phyloP scores from a whole-genome alignment of 2,329 filamentous ascomycete species.

The Apiospora malaysiana region DNA sequence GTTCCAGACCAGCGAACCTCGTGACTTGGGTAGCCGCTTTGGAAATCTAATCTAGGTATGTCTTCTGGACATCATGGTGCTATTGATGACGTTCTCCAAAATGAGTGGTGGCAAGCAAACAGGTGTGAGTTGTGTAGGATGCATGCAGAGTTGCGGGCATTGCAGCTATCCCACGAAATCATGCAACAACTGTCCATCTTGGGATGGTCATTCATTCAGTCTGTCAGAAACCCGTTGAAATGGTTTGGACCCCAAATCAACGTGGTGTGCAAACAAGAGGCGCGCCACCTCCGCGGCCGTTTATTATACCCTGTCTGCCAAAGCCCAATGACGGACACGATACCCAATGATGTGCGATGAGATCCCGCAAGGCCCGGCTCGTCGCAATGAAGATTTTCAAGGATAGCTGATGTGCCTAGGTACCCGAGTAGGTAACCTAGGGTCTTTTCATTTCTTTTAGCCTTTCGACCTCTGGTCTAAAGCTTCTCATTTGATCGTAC shows the following conservation, averaged over 20 bases:
- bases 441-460: neutral
- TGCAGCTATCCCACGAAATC: neutral
- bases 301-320: neutral
- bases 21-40: neutral
- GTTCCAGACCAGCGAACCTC: neutral
- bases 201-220: neutral
- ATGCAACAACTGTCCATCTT: neutral
- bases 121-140: neutral
- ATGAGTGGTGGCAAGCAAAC: neutral
- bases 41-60: neutral
- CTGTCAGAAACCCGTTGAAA: constrained; percentile 1
- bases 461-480: neutral
- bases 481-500: neutral
- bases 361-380: constrained; percentile 17
- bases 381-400: neutral
- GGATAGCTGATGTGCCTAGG: neutral
- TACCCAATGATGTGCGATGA: neutral
- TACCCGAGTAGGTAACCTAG: neutral
- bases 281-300: neutral
- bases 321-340: too few species aligned
- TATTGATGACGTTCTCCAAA: neutral
- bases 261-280: neutral
- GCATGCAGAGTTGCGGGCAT: constrained; percentile 2
- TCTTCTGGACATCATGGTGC: neutral
- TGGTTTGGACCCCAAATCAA: constrained; percentile 8